Evolutionary conservation across 495 filamentous ascomycete genomes (phyloP).

Genomic region (Durotheca rogersii): DNA sequence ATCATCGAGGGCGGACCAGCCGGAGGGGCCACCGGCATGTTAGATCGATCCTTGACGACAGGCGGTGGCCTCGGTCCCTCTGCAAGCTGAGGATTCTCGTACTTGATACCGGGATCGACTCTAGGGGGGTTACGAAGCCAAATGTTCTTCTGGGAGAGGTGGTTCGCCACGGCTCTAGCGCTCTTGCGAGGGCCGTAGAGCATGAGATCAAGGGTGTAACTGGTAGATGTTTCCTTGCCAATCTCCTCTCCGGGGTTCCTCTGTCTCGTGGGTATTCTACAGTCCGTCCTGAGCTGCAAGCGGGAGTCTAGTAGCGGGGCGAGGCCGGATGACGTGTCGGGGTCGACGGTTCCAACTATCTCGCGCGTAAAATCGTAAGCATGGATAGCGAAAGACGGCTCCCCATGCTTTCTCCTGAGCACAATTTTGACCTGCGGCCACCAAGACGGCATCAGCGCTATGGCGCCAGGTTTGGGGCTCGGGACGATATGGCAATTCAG

Average conservation of each 20-base stretch:
- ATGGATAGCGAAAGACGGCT: slow-evolving; percentile 58
- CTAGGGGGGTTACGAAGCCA: slow-evolving; percentile 63
- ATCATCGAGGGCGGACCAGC: slow-evolving; percentile 37
- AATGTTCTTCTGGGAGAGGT: slow-evolving; percentile 63
- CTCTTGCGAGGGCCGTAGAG: slow-evolving; percentile 76
- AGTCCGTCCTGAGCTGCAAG: slow-evolving; percentile 62
- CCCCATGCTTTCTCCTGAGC: slow-evolving; percentile 57
- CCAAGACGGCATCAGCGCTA: slow-evolving; percentile 48
- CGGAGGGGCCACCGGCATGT: slow-evolving; percentile 7
- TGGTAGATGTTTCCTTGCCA: slow-evolving; percentile 51
- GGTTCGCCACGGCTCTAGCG: slow-evolving; percentile 61
- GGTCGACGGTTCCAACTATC: slow-evolving; percentile 74
- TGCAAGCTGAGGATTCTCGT: slow-evolving; percentile 62
- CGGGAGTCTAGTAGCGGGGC: slow-evolving; percentile 67
- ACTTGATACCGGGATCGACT: slow-evolving; percentile 62
- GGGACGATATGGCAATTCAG: slow-evolving; percentile 70
- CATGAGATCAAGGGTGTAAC: slow-evolving; percentile 65
- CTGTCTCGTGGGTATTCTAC: slow-evolving; percentile 63
- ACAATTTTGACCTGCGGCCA: slow-evolving; percentile 76
- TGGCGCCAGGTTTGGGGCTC: slow-evolving; percentile 58
- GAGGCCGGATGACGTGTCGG: slow-evolving; percentile 64
- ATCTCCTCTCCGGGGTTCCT: slow-evolving; percentile 54
- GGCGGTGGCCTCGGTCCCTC: slow-evolving; percentile 47
- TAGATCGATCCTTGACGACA: slow-evolving; percentile 23
- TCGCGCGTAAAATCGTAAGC: slow-evolving; percentile 68